Evolutionary conservation across 495 filamentous ascomycete genomes (phyloP), one percentile per base, ranked within the genome.

Genomic region (Aspergillus sparsus): DNA sequence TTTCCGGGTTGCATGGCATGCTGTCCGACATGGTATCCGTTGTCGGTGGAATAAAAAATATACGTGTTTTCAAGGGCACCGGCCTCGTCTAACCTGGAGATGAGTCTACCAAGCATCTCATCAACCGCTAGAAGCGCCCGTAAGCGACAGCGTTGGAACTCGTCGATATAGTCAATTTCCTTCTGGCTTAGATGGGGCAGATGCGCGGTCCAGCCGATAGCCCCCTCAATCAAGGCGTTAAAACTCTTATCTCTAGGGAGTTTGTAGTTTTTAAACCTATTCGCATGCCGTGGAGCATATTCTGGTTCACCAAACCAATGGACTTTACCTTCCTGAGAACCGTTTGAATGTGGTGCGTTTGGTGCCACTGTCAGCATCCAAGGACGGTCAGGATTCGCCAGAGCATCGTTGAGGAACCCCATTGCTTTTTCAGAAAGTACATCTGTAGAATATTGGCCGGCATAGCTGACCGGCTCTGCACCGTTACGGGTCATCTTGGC

Each of bases 1-100:
- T 90, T 90, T 0, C 87, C 87, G 6, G 87, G 85, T 49, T 85
- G 81, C 60, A 89, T 68, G 7, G 87, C 77, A 69, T 90, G 87
- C 63, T 89, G 87, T 21, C 84, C 81, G 16, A 88, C 81, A 62
- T 89, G 85, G 63, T 85, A 89, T 0, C 87, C 87, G 66, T 89
- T 89, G 62, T 89, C 87, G 1, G 81, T 85, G 2, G 84, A 82
- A 63, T 83, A 89, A 59, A 90, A 76, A 53, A 90, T 77, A 60
- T 83, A 89, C 0, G 86, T 89, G 63, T 87, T 82, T 13, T 89
- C 83, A 16, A 89, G 69, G 8, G 85, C 67, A 3, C 75, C 77
- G n/a, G 77, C 55, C 7, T 74, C 60, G 6, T 81, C 78, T 7
- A 90, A 67, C 12, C 77, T 74, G 2, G 60, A 53, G 13, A 89